Base-by-base conservation (phyloP, 345 rosid species). In the Corchorus capsularis region DNA sequence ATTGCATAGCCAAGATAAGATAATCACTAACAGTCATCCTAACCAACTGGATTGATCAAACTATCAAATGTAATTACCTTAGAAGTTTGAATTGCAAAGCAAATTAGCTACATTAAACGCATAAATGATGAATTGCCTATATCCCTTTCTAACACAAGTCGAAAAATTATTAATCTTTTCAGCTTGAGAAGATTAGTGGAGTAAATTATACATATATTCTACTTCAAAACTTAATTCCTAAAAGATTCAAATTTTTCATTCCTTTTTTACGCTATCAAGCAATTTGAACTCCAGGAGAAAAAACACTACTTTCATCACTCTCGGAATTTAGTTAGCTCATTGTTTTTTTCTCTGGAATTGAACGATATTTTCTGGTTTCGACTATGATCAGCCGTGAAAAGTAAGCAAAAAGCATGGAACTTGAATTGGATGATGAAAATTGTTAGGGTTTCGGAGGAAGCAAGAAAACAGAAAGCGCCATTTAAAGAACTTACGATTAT, bases 401-500 rank as follows among this genome's bases (percentile, higher is more conserved):
- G 45, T 17, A 34, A 69, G 61, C 32, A 53, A 19, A 19, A 52
- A 9, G 4, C 20, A 69, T 9, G 60, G 52, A 53, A 10, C 45
- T 6, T 0, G 27, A 52, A 17, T 34, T 50, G 34, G 73, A 17
- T 69, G 11, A 35, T 17, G 32, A 35, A 63, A 10, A 55, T 43
- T 10, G 35, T 8, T 34, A 62, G 43, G 79, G 57, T 62, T 72
- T 39, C 41, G 66, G 71, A 19, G 75, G 68, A 70, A 63, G 17
- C 57, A 69, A 70, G 74, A 27, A 39, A 35, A 60, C 10, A 39
- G 37, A 16, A 20, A 10, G 41, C 65, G 9, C 73, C 8, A 39
- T 5, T 0, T 13, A 49, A 0, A 69, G 32, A 70, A 85, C 96
- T 88, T 75, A 92, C 97, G 86, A 72, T 88, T 85, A 70, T 90